Base-by-base conservation (phyloP, 441 rosid species). In the Populus tomentosa region DNA sequence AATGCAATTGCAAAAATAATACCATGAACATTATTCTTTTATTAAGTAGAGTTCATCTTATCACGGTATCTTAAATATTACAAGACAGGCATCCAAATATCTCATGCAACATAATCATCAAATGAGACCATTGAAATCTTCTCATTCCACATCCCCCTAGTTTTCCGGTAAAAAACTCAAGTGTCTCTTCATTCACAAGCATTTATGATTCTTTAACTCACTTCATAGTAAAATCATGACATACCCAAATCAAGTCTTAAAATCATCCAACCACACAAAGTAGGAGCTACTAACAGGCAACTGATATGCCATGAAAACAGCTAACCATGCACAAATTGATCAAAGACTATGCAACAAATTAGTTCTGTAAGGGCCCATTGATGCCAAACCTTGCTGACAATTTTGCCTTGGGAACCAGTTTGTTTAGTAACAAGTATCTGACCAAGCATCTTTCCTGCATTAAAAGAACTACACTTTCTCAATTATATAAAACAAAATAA, bases 391-490 rank as follows among this genome's bases (percentile, higher is more conserved):
- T 94, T 91, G 98, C 96, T 92, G 73, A 96, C 98, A 80, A 91
- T 87, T 94, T 96, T 96, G 68, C 99, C 99, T 84, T 91, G 94
- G n/a, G 97, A 85, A 74, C 98, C 99, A 79, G 98, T 92, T 88
- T 96, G 99, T 82, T 96, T 94, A 76, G 98, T 96, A 67, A 96
- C 98, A 70, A 96, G 98, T 71, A 91, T 82, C 87, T 96, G 94
- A 30, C 98, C 98, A 70, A 94, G 95, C 99, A 96, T 96, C 87
- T 94, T 94, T 66, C 92, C 99, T 96, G 87, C 62, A 77, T 62
- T 61, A 61, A 21, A 61, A 61, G 56, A 14, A 46, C 56, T 46
- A 46, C 16, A 13, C 3, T 46, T 46, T 46, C 56, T 46, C 16
- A 46, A 46, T 46, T 13, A 46, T 46, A 46, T 4, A 46, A 23